A percentile compares a stretch with the other conserved stretches of the same genome.
phyloP scores from a whole-genome alignment of 768 basidiomycete genomes.

The Phaeotremella skinneri region DNA sequence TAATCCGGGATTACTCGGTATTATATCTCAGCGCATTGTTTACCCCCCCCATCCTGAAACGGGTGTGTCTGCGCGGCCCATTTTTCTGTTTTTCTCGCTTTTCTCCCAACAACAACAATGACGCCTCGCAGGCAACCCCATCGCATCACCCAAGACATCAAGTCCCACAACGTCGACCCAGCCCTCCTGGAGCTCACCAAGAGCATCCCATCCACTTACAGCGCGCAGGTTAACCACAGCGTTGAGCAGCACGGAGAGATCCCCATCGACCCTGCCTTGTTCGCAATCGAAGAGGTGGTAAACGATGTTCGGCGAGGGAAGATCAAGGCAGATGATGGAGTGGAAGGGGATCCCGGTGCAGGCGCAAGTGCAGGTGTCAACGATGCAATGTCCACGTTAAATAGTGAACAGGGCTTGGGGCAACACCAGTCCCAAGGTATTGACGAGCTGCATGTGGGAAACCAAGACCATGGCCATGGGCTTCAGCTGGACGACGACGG shows the following conservation, averaged over 20 bases:
- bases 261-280: constrained; percentile 37
- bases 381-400: background rate
- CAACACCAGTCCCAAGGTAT: background rate
- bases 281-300: constrained; percentile 34
- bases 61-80: background rate
- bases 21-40: background rate
- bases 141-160: background rate
- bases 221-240: background rate
- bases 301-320: constrained; percentile 32
- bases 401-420: background rate
- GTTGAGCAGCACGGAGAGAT: background rate
- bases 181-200: background rate
- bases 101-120: background rate
- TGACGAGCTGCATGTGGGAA: background rate
- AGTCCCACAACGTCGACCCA: background rate
- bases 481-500: constrained; percentile 19
- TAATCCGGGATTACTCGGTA: background rate
- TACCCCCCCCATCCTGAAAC: background rate
- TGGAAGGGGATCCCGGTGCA: background rate
- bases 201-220: background rate
- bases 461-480: constrained; percentile 1
- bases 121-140: background rate
- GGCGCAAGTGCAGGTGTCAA: background rate
- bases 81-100: background rate
- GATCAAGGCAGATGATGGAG: constrained; percentile 15